Percentiles rank a stretch among this genome's conserved stretches.
Evolutionary conservation across 139 green algal species (phyloP).

Genomic region (Tetraselmis chui): DNA sequence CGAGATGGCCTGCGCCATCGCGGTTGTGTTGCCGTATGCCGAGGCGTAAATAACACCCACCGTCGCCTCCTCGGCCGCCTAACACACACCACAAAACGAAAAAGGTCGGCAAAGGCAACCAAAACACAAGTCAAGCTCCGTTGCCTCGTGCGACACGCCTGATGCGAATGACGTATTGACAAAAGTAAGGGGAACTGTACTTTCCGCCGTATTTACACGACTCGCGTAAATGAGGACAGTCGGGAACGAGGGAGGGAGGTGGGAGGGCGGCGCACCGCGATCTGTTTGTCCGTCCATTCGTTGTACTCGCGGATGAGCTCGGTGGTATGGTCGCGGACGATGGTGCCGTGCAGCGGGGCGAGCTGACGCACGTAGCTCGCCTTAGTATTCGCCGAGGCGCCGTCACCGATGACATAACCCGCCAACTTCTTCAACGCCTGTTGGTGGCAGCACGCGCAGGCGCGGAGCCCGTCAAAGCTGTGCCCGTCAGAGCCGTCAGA

Average conservation of each 20-base stretch:
- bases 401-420: neutral
- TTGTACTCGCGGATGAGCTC: constrained; percentile 71
- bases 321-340: constrained; percentile 46
- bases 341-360: constrained; percentile 80
- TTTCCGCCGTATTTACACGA: no score
- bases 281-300: constrained; percentile 41
- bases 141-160: no score
- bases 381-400: constrained; percentile 5
- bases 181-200: no score
- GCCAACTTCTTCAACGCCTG: constrained; percentile 19
- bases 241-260: no score
- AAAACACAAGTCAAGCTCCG: no score
- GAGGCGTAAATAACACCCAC: constrained; percentile 87
- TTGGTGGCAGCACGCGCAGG: no score
- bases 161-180: no score
- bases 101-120: no score
- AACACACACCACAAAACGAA: constrained; percentile 22
- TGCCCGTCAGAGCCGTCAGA: no score
- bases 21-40: constrained; percentile 92
- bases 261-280: constrained; percentile 1
- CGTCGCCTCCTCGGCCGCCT: constrained; percentile 17
- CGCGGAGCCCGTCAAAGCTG: no score
- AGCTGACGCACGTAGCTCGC: constrained; percentile 22
- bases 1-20: constrained; percentile 81
- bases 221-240: no score